Evolutionary conservation across 2,329 filamentous ascomycete species (phyloP).

Genomic region (Fusarium pininemorale): DNA sequence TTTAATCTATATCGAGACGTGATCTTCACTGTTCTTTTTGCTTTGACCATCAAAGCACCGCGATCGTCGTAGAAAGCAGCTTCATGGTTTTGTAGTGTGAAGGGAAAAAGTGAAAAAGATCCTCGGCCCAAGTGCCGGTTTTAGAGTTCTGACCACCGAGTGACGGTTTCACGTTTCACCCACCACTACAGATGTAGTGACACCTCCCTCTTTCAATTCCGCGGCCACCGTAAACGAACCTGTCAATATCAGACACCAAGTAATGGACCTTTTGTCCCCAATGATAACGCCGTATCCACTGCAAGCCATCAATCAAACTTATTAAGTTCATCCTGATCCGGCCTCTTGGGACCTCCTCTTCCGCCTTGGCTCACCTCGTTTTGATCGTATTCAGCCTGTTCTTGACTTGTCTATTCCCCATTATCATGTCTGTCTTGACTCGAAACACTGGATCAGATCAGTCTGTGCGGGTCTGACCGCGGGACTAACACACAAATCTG

Average conservation of each 20-base stretch:
- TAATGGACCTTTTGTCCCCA: neutral
- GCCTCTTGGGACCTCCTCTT: neutral
- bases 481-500: neutral
- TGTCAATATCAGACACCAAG: neutral
- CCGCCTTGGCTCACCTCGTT: neutral
- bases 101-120: neutral
- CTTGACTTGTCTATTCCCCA: neutral
- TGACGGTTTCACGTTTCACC: neutral
- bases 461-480: conserved; percentile 2
- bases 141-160: neutral
- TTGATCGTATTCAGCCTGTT: neutral
- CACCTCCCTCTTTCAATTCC: neutral
- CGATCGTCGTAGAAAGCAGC: neutral
- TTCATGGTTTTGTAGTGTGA: neutral
- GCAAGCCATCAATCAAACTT: neutral
- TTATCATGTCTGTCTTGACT: neutral
- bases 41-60: neutral
- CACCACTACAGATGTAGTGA: neutral
- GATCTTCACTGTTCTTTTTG: neutral
- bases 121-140: neutral
- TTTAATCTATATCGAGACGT: neutral
- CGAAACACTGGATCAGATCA: neutral
- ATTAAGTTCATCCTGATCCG: neutral
- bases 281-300: neutral
- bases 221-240: neutral